A percentile compares a stretch with the other conserved stretches of the same genome.
These are phyloP conservation scores for Aureobasidium vineae DNA, from an alignment of 2,329 filamentous ascomycete genomes.

Conservation along the genomic window DNA sequence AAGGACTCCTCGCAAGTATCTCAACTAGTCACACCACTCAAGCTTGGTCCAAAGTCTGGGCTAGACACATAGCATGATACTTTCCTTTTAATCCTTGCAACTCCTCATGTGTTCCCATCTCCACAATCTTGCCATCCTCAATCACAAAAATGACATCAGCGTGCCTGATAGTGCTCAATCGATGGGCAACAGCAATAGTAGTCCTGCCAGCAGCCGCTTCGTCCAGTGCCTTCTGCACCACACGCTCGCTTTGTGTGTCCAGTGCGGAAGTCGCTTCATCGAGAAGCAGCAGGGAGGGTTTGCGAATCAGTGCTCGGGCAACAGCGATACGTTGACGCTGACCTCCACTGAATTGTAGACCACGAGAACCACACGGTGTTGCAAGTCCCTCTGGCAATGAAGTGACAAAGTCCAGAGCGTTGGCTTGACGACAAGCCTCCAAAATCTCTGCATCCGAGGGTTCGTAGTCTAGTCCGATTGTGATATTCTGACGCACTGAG, in stretches of 20 bases:
- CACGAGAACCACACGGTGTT: conserved; percentile 52
- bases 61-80: conserved; percentile 48
- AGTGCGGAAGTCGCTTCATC: conserved; percentile 61
- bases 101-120: conserved; percentile 43
- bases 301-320: conserved; percentile 54
- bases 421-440: conserved; percentile 51
- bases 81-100: conserved; percentile 41
- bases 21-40: too few species aligned
- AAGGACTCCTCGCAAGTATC: too few species aligned
- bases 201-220: conserved; percentile 45
- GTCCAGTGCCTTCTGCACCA: conserved; percentile 68
- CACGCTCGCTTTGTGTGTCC: conserved; percentile 64
- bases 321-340: conserved; percentile 58
- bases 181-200: conserved; percentile 46
- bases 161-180: conserved; percentile 41
- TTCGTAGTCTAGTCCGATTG: conserved; percentile 45
- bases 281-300: conserved; percentile 54
- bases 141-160: conserved; percentile 46
- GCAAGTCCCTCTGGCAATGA: conserved; percentile 53
- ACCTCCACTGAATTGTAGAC: conserved; percentile 52
- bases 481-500: conserved; percentile 60
- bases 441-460: conserved; percentile 45
- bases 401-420: conserved; percentile 54
- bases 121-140: conserved; percentile 41
- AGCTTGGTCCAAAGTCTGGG: conserved; percentile 43